Evolutionary conservation across 2,329 filamentous ascomycete species (phyloP), one percentile per base, ranked within the genome.

Genomic region (Scleromitrula shiraiana): DNA sequence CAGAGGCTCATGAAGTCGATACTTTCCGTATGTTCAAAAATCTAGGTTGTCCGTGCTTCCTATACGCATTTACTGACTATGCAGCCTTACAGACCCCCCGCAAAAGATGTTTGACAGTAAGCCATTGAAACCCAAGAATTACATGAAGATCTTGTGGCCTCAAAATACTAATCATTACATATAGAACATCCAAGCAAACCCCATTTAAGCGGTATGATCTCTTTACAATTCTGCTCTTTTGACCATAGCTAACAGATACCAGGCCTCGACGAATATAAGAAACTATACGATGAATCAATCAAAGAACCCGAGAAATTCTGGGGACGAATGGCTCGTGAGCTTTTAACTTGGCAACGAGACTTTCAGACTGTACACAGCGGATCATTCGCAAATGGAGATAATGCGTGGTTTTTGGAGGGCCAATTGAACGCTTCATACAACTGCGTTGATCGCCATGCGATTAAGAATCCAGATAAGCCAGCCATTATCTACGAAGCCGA

Each of bases 401-500:
- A 77, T 63, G 86, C 89, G 54, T 98, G 93, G 91, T 98, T 97
- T 65, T 70, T 90, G 53, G 93, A 96, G 72, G 93, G 93, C 57
- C 80, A 83, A 61, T 75, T 98, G 64, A 98, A 98, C 63, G 93
- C 93, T 54, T 93, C 87, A 23, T 97, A 89, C 80, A 98, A 98
- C 75, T 95, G 89, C 64, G 83, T 98, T 56, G 93, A 98, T 65
- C 87, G 93, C 53, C 91, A 97, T 68, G 93, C 93, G n/a, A 79
- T 94, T 70, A 89, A 90, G 70, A 82, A 95, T 70, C 93, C 93
- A 40, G 73, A 97, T 71, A 88, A 85, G 71, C 82, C 93, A 40
- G 93, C 93, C 66, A 95, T 98, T 70, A 95, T 97, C 72, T 98
- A 97, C 74, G 93, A 98, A 74, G 91, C 90, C 52, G 93, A 98